A percentile compares a stretch with the other conserved stretches of the same genome.
These are phyloP conservation scores for Camelina neglecta DNA, from an alignment of 345 rosid species.

Conservation along the genomic window DNA sequence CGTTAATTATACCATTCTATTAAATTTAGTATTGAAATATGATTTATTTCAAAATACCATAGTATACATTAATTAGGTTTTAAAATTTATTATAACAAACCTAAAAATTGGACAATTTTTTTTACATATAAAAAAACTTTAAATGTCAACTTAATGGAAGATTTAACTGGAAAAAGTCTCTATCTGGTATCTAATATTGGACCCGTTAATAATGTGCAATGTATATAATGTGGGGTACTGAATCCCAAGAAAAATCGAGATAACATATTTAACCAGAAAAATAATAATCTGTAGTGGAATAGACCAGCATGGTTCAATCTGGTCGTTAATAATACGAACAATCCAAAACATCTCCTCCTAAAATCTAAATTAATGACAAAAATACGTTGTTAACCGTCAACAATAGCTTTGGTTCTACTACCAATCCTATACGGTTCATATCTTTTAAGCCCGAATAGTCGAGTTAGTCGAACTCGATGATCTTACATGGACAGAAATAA, in stretches of 20 bases:
- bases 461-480: background rate
- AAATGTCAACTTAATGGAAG: background rate
- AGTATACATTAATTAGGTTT: background rate
- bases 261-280: conserved; percentile 11
- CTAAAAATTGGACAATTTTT: too few relatives aligned
- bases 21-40: background rate
- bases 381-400: background rate
- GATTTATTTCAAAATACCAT: background rate
- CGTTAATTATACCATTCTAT: background rate
- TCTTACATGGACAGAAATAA: background rate
- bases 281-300: conserved; percentile 17
- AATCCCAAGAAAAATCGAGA: conserved; percentile 35
- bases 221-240: conserved; percentile 28
- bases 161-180: conserved; percentile 27
- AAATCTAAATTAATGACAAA: background rate
- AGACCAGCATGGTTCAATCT: conserved; percentile 24
- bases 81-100: background rate
- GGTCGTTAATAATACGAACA: conserved; percentile 8
- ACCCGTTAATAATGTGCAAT: conserved; percentile 27
- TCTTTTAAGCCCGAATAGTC: background rate
- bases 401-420: background rate
- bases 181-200: conserved; percentile 35
- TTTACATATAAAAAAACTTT: too few relatives aligned
- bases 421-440: background rate
- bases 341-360: conserved; percentile 15